Evolutionary conservation across 2,329 filamentous ascomycete genomes (phyloP).

Genomic region (Beauveria sp.): DNA sequence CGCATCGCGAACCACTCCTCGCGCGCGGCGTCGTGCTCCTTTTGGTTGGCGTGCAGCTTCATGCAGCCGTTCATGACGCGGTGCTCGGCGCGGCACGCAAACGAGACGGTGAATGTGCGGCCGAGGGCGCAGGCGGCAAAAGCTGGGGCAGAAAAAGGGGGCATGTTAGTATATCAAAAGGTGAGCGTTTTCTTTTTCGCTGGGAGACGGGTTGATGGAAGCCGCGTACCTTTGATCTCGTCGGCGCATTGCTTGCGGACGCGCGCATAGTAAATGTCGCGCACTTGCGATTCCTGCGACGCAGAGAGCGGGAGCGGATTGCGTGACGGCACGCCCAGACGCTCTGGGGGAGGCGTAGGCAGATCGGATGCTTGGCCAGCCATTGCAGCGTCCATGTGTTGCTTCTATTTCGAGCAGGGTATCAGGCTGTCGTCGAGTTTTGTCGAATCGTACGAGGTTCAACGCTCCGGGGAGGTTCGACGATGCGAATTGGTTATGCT

Average conservation of each 20-base stretch:
- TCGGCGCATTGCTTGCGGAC: conserved; percentile 68
- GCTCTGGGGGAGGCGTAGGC: conserved; percentile 23
- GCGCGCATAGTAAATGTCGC: conserved; percentile 71
- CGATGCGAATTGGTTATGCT: background rate
- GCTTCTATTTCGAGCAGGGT: background rate
- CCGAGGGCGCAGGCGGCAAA: conserved; percentile 86
- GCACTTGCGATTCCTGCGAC: conserved; percentile 72
- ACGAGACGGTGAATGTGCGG: conserved; percentile 71
- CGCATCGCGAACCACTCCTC: conserved; percentile 87
- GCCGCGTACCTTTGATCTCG: conserved; percentile 62
- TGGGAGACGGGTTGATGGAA: background rate
- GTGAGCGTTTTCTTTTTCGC: too few species aligned
- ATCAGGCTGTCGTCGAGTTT: background rate
- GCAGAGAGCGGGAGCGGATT: conserved; percentile 81
- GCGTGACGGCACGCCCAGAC: conserved; percentile 47
- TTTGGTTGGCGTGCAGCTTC: conserved; percentile 74
- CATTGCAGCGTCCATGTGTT: conserved; percentile 23
- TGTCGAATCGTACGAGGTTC: background rate
- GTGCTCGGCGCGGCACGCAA: conserved; percentile 73
- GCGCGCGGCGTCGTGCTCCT: conserved; percentile 81
- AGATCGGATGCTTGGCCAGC: conserved; percentile 17
- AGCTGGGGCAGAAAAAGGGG: conserved; percentile 41
- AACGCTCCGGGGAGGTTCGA: background rate
- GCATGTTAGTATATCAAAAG: too few species aligned
- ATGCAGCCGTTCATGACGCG: conserved; percentile 92